Evolutionary conservation across 306 rosid species (phyloP).

Genomic region (Fragaria nilgerrensis): DNA sequence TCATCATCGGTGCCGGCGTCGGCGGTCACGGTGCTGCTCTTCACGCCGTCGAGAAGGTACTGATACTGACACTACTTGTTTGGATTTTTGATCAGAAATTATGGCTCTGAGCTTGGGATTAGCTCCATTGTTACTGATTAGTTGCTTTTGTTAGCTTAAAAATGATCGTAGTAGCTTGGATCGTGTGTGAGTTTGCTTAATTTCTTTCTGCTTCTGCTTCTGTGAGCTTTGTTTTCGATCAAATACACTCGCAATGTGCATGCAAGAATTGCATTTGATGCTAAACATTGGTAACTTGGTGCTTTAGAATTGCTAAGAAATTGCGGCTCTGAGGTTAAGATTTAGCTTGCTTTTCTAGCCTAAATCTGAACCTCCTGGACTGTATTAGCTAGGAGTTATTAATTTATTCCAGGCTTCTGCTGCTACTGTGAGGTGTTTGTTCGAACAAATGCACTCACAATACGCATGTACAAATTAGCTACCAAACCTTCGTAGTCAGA

Average conservation of each 20-base stretch:
- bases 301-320: neutral
- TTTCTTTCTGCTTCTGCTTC: neutral
- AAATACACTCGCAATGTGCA: neutral
- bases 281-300: neutral
- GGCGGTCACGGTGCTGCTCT: constrained; percentile 99
- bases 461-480: neutral
- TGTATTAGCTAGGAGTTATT: neutral
- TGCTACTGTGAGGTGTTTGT: neutral
- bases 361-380: neutral
- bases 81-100: neutral
- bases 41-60: constrained; percentile 93
- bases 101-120: constrained; percentile 4
- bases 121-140: neutral
- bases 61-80: neutral
- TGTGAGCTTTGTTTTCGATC: neutral
- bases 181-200: constrained; percentile 2
- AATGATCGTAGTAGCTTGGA: neutral
- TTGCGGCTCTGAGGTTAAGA: constrained; percentile 8
- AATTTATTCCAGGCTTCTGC: constrained; percentile 2
- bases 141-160: neutral
- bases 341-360: neutral
- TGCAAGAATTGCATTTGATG: neutral
- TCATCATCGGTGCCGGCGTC: constrained; percentile 95
- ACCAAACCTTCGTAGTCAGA: neutral
- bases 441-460: neutral